phyloP scores from a whole-genome alignment of 2,329 filamentous ascomycete species.

The Orbilia ellipsospora region DNA sequence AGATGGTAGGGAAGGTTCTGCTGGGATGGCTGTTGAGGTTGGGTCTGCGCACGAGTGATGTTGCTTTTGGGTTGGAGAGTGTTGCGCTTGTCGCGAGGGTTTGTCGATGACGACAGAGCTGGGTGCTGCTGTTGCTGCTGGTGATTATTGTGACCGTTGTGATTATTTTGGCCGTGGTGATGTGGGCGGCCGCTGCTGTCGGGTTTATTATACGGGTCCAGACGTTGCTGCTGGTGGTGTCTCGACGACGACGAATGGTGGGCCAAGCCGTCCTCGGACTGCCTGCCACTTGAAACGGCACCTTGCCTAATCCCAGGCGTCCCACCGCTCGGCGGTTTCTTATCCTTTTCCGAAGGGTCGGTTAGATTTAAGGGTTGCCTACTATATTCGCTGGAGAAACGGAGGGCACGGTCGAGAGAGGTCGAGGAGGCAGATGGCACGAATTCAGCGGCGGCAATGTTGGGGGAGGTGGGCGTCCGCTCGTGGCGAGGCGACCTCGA shows the following conservation, averaged over 20 bases:
- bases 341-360: slow-evolving; percentile 41
- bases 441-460: slow-evolving; percentile 29
- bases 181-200: slow-evolving; percentile 25
- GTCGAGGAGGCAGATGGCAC: slow-evolving; percentile 36
- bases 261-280: slow-evolving; percentile 51
- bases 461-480: slow-evolving; percentile 50
- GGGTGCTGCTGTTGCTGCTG: slow-evolving; percentile 12
- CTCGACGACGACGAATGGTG: slow-evolving; percentile 46
- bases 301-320: slow-evolving; percentile 44
- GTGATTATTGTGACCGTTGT: too few relatives aligned
- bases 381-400: slow-evolving; percentile 51
- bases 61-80: slow-evolving; percentile 52
- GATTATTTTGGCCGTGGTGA: slow-evolving; percentile 3
- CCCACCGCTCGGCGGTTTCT: slow-evolving; percentile 41
- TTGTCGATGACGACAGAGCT: slow-evolving; percentile 17
- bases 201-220: slow-evolving; percentile 19
- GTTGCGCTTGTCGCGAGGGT: slow-evolving; percentile 42
- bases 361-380: slow-evolving; percentile 53
- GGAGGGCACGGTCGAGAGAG: slow-evolving; percentile 48
- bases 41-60: slow-evolving; percentile 19
- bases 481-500: slow-evolving; percentile 47
- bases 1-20: slow-evolving; percentile 39
- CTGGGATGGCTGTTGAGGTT: slow-evolving; percentile 16
- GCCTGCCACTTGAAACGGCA: slow-evolving; percentile 51
- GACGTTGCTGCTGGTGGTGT: slow-evolving; percentile 2